Percentiles rank a stretch among this genome's conserved stretches.
These are phyloP conservation scores for Rutstroemia sp. DNA, from an alignment of 2,329 filamentous ascomycete genomes.

Conservation along the genomic window DNA sequence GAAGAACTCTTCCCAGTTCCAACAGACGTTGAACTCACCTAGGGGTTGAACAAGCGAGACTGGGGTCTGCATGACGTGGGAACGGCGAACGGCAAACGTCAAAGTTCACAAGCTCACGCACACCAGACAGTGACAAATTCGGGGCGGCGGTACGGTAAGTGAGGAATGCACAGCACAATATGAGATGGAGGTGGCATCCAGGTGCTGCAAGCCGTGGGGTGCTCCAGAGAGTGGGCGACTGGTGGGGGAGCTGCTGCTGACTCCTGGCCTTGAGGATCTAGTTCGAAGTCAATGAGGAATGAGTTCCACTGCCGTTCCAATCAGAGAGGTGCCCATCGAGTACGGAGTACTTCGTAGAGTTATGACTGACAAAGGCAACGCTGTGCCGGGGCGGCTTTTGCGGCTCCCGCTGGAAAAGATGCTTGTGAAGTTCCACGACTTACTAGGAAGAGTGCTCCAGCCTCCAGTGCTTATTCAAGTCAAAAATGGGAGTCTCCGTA, in stretches of 20 bases:
- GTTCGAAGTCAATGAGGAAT: too few species aligned
- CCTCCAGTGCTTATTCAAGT: too few species aligned
- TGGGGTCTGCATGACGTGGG: constrained; percentile 23
- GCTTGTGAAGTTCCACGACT: background rate
- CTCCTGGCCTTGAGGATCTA: too few species aligned
- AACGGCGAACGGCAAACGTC: background rate
- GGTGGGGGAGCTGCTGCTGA: too few species aligned
- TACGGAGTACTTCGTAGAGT: background rate
- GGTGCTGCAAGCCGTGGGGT: too few species aligned
- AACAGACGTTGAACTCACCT: constrained; percentile 20
- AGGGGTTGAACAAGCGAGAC: constrained; percentile 18
- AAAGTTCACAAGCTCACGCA: too few species aligned
- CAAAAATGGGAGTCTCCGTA: too few species aligned
- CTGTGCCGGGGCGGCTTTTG: background rate
- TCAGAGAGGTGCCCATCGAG: background rate
- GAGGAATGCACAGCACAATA: too few species aligned
- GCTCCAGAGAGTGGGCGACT: too few species aligned
- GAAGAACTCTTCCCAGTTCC: background rate
- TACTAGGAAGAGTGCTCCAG: background rate
- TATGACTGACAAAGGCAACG: background rate
- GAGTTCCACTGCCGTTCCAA: too few species aligned
- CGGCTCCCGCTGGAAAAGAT: background rate
- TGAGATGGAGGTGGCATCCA: too few species aligned
- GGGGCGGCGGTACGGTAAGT: background rate
- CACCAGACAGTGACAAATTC: background rate